Evolutionary conservation across 306 rosid genomes (phyloP), one percentile per base, ranked within the genome.

Genomic region (Neltuma alba): DNA sequence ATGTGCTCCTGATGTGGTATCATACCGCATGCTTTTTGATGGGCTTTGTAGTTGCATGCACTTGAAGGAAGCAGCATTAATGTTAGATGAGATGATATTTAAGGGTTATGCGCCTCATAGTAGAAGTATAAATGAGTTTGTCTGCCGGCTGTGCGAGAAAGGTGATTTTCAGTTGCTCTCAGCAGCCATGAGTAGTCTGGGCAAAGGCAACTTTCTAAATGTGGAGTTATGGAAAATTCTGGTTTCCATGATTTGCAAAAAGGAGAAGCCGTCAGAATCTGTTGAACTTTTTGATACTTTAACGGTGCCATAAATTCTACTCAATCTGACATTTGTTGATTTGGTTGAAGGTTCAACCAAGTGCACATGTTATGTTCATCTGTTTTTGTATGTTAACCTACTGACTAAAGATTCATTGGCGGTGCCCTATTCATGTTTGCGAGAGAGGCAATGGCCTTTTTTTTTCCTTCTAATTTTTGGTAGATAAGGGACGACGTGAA

Each of bases 81-180:
- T 90, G 76, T 48, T 92, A 60, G 97, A 92, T 37, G 96, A 92
- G 89, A 90, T 90, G 98, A 40, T 92, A 42, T 94, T 89, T 73
- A 83, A 88, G 87, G 91, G 96, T 21, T 86, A 71, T 63, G 76
- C 67, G 15, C 96, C 94, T 7, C 73, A 54, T 75, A 20, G 54
- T 0, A 42, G n/a, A 27, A 86, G 87, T 68, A 30, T 85, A 50
- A 84, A 82, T 36, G 80, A 82, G 34, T 82, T 94, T 45, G 70
- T 92, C 0, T 33, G 57, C 18, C 77, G 41, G 36, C 45, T 92
- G 85, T 83, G 88, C 66, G 34, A 27, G 74, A 87, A 88, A 79
- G 87, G 84, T 64, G 34, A 90, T 44, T 60, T 81, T 74, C 92
- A 85, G 80, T 67, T 84, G 79, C 52, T 92, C 50, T 61, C 58